Evolutionary conservation across 352 stramenopile species (phyloP), one percentile per base, ranked within the genome.

Genomic region (Globisporangium splendens): DNA sequence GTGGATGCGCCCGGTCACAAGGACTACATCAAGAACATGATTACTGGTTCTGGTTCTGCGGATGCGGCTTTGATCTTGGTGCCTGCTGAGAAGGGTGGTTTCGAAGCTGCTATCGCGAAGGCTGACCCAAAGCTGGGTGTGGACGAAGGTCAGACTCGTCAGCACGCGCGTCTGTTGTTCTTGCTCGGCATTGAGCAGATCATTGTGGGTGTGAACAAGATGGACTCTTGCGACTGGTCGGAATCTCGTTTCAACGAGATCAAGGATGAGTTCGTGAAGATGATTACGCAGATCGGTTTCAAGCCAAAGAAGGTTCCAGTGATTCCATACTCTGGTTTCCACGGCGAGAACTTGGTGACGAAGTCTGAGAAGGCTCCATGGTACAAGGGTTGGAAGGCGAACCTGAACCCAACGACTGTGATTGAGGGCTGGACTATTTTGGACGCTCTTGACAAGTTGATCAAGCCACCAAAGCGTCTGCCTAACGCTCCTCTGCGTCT

Each of bases 1-100:
- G 99, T 99, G 79, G 97, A 99, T 87, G 91, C 94, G 53, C 97
- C 97, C 46, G 97, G 96, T 41, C 96, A 99, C 83, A 85, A 95
- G 76, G 96, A 99, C 77, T 99, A 99, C 84, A 99, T 99, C 77
- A 99, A 99, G 92, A 99, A 99, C 79, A 99, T 99, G 96, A 99
- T 99, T 72, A 99, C 96, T 33, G 97, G 96, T 60, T 98, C 96
- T 18, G 98, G 91, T 65, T 97, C 98, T 79, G 96, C 96, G 10
- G 97, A 99, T 83, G 93, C 46, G 1, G 46, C 46, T 51, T 51
- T 51, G 46, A 79, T 99, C 14, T 87, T 99, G 33, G 86, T 99
- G 28, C 88, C 97, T 64, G 93, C 95, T 13, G 84, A 78, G 42
- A 73, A 92, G 51, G 88, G 90, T 75, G 96, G 91, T 56, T 99